Percentiles rank a stretch among this genome's conserved stretches.
phyloP scores from a whole-genome alignment of 148 eudicot species.

The Chenopodium berlandieri region DNA sequence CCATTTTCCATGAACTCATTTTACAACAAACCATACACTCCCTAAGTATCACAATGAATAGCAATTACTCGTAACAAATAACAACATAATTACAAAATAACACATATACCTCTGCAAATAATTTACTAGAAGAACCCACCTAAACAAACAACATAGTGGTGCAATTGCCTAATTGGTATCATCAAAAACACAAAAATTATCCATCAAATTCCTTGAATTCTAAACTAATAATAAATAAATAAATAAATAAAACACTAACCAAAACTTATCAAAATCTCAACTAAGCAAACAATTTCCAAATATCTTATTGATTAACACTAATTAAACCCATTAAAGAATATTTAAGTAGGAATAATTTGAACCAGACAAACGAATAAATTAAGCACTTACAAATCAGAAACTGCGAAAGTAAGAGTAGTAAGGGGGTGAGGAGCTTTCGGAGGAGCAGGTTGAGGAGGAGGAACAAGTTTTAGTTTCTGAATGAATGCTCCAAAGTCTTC shows the following conservation, averaged over 20 bases:
- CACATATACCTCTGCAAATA: too few species aligned
- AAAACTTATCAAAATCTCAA: too few species aligned
- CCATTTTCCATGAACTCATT: too few species aligned
- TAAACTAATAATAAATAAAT: not conserved
- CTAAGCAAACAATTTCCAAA: too few species aligned
- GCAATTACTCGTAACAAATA: too few species aligned
- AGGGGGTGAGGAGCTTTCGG: constrained; percentile 96
- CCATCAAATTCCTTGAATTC: not conserved
- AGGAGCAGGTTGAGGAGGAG: constrained; percentile 97
- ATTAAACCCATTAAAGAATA: not conserved
- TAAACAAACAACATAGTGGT: not conserved
- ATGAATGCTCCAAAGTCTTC: constrained; percentile 82
- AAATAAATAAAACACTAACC: too few species aligned
- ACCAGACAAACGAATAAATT: not conserved
- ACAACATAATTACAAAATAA: too few species aligned
- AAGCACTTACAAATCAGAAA: constrained; percentile 72
- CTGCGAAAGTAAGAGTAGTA: constrained; percentile 71
- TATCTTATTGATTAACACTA: not conserved
- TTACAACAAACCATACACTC: too few species aligned
- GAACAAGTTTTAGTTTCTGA: constrained; percentile 59
- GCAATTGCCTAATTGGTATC: not conserved
- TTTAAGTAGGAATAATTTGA: not conserved
- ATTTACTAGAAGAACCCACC: not conserved
- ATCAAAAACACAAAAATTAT: not conserved
- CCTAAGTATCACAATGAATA: too few species aligned